Percentiles rank a stretch among this genome's conserved stretches.
Conservation (phyloP, 2,329 filamentous ascomycete species). For the Calonectria pseudoturangicola region DNA sequence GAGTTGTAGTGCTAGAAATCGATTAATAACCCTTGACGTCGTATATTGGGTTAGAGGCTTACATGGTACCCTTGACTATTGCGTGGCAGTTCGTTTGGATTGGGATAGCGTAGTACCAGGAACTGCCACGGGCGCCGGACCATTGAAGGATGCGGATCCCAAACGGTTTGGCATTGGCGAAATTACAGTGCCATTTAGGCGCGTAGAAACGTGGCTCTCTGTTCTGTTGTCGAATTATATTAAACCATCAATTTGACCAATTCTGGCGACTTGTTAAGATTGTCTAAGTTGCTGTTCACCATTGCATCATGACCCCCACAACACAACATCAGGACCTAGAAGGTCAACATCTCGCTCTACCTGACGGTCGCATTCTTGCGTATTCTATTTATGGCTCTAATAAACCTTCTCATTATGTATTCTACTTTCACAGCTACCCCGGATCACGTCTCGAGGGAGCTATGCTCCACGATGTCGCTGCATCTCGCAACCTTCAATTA, state of each 20-base stretch:
- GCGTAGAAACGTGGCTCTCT: neutral
- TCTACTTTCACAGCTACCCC: conserved; percentile 24
- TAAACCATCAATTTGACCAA: neutral
- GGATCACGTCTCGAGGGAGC: conserved; percentile 7
- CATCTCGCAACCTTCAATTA: neutral
- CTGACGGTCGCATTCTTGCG: conserved; percentile 21
- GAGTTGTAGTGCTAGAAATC: neutral
- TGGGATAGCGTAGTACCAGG: neutral
- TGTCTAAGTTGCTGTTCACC: neutral
- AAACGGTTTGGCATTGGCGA: conserved; percentile 12
- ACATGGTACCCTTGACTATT: conserved; percentile 2
- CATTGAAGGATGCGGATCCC: conserved; percentile 17
- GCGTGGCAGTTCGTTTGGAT: neutral
- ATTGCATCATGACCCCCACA: neutral
- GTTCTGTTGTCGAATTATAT: neutral
- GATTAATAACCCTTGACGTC: neutral
- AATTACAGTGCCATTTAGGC: neutral
- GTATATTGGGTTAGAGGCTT: neutral
- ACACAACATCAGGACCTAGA: neutral
- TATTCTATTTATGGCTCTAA: conserved; percentile 9
- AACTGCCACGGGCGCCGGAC: neutral
- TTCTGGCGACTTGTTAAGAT: neutral
- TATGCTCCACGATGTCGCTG: conserved; percentile 25
- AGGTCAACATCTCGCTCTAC: neutral
- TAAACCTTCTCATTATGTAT: neutral